Evolutionary conservation across 768 basidiomycete genomes (phyloP), one percentile per base, ranked within the genome.

Genomic region (Candolleomyces aberdarensis): DNA sequence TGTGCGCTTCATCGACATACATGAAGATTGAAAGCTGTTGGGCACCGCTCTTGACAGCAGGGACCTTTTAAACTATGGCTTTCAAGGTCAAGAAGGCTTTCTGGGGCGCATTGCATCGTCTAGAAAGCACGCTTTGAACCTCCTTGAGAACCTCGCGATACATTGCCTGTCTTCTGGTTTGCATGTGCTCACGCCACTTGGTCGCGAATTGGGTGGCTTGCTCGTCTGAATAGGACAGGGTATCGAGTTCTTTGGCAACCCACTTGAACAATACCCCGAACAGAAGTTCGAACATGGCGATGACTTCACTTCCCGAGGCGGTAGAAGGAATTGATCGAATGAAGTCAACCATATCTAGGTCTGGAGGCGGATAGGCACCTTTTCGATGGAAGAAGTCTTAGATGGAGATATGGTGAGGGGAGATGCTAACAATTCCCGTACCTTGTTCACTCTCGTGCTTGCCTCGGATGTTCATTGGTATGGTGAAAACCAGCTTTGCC

Each of bases 391-490:
- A 43, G 13, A 43, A 43, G 11, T 43, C 41, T 13, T 13, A 13
- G 41, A 11, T 43, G 41, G n/a, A 43, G 41, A n/a, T 13, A 43
- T 5, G n/a, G 41, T n/a, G 41, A 43, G 41, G n/a, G n/a, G 13
- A 11, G 41, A 43, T n/a, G 41, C 5, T 43, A 43, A 26, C 26
- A 26, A 26, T 26, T 2, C 3, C 26, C 41, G n/a, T 43, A n/a
- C 41, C 41, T 43, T 43, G 41, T 5, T 11, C 41, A 43, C 13
- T 43, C n/a, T 43, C 41, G n/a, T 11, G 13, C n/a, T 43, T n/a
- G n/a, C n/a, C 5, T 29, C 63, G 36, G 14, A 67, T 58, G 49
- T 66, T 64, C 26, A 68, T 61, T 5, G 64, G 64, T 46, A 68
- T 66, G 13, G 59, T 44, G 26, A 66, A 63, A 22, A 49, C 57